Conservation (phyloP, 371 early-diverging fungal species). For the Mortierella sp. region DNA sequence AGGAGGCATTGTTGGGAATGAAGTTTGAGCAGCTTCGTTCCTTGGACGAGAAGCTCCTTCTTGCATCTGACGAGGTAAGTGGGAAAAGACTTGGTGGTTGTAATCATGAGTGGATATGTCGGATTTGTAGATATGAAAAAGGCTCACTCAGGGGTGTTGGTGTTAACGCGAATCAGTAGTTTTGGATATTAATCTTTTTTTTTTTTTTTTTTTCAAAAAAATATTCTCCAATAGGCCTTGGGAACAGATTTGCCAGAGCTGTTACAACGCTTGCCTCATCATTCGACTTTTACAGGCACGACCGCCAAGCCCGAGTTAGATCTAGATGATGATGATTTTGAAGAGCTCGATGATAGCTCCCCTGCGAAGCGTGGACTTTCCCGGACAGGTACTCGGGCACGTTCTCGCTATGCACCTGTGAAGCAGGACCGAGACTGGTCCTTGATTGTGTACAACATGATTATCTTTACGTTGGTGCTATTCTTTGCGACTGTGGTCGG, state of each 20-base stretch:
- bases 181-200: too few species aligned
- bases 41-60: conserved; percentile 42
- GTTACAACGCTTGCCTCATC: conserved; percentile 44
- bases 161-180: neutral
- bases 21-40: conserved; percentile 54
- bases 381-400: conserved; percentile 12
- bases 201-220: neutral
- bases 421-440: conserved; percentile 37
- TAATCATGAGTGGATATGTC: too few species aligned
- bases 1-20: conserved; percentile 37
- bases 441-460: conserved; percentile 34
- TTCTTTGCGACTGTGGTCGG: conserved; percentile 48
- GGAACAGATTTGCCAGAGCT: conserved; percentile 52
- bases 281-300: conserved; percentile 41
- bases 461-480: conserved; percentile 32
- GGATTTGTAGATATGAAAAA: neutral
- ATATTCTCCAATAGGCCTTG: conserved; percentile 26
- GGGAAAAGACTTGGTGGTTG: neutral
- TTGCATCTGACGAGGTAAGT: conserved; percentile 52
- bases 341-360: neutral
- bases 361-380: conserved; percentile 17
- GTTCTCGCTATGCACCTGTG: conserved; percentile 45
- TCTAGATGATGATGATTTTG: conserved; percentile 26
- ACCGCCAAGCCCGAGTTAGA: conserved; percentile 37
- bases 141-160: neutral